These are phyloP conservation scores for Starmerella tilneyi DNA, from an alignment of 805 yeast species.

Conservation along the genomic window DNA sequence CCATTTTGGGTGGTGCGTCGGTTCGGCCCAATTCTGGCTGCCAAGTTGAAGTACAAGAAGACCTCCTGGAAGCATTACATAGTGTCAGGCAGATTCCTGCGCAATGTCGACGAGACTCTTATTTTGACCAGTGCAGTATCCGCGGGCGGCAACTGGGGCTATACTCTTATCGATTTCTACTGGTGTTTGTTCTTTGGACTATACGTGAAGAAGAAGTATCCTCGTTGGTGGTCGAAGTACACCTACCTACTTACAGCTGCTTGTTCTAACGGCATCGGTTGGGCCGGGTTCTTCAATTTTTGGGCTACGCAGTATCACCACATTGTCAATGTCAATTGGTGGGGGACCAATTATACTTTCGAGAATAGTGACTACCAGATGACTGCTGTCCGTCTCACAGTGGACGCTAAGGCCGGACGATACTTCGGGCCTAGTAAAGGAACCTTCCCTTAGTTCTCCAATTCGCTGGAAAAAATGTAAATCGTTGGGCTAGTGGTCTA, in stretches of 20 bases:
- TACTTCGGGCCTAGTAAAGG: conserved; percentile 30
- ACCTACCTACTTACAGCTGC: conserved; percentile 42
- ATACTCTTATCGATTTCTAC: conserved; percentile 35
- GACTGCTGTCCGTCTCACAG: conserved; percentile 11
- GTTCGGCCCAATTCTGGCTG: conserved; percentile 11
- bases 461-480: too few relatives aligned
- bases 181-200: conserved; percentile 38
- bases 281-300: conserved; percentile 39
- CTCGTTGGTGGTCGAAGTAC: conserved; percentile 45
- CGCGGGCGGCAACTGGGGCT: conserved; percentile 37
- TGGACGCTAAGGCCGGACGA: conserved; percentile 17
- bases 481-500: too few relatives aligned
- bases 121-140: conserved; percentile 2
- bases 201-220: conserved; percentile 35
- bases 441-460: conserved; percentile 14
- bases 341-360: conserved; percentile 45
- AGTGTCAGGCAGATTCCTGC: conserved; percentile 37
- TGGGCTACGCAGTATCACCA: conserved; percentile 33
- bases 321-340: conserved; percentile 50
- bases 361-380: conserved; percentile 9
- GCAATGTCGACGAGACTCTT: conserved; percentile 13
- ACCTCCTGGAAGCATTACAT: conserved; percentile 33
- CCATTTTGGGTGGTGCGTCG: conserved; percentile 15
- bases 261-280: conserved; percentile 42
- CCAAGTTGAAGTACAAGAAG: conserved; percentile 26